Base-by-base conservation (phyloP, 257 asterid species). In the Solanum lignicaule region DNA sequence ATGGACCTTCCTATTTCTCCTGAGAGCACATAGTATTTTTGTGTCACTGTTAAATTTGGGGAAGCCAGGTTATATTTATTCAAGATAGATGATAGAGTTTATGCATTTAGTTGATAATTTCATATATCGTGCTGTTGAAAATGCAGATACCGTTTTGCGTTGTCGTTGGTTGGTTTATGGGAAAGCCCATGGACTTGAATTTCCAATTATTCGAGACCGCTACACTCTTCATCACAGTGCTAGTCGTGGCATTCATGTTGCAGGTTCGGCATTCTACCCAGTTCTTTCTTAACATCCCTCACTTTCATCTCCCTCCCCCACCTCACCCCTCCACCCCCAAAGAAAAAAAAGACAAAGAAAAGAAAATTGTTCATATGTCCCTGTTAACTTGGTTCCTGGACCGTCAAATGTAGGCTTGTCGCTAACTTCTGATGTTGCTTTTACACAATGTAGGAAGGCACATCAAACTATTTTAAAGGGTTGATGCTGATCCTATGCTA, bases 161-260 rank as follows among this genome's bases (percentile, higher is more conserved):
- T 33, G 96, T 97, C 35, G 95, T 94, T 88, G 99, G 99, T 72
- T 97, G 99, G 99, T 86, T 93, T 88, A 95, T 96, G 98, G 99
- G 98, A 79, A 90, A 93, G 95, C 94, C 92, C 18, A 97, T 97
- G 99, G 98, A 96, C 93, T 91, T 97, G 98, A 97, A 97, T 92
- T 96, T 97, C 88, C 98, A 96, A 88, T 98, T 97, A 88, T 97
- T 97, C 21, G 99, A 97, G 93, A 97, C 99, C 25, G 98, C 99
- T 36, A 94, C 99, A 3, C 94, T 97, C 38, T 97, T 96, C 90
- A 97, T 97, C 92, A 96, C 99, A 0, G 99, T 97, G 86, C 91
- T 97, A 83, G 99, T 97, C 68, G 99, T 97, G 90, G 99, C 98
- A n/a, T 97, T 97, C 90, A 95, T 97, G 99, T 94, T 97, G 91